A percentile compares a stretch with the other conserved stretches of the same genome.
These are phyloP conservation scores for Rugonectria rugulosa DNA, from an alignment of 2,329 filamentous ascomycete species.

Conservation along the genomic window DNA sequence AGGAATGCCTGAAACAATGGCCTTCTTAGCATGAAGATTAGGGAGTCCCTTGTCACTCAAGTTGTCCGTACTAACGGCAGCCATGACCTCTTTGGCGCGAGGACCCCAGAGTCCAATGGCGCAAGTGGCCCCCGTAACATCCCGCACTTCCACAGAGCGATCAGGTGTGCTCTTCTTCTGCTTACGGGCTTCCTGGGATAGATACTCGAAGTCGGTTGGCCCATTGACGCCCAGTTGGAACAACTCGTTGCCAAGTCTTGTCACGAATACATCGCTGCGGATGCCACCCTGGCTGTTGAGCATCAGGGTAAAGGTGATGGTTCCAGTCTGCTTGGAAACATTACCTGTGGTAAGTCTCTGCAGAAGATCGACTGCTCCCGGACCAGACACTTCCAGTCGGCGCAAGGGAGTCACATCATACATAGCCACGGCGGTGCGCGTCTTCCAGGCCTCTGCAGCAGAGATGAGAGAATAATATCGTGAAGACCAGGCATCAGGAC, in stretches of 20 bases:
- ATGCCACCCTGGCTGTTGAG: constrained; percentile 62
- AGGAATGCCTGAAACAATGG: constrained; percentile 61
- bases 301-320: constrained; percentile 64
- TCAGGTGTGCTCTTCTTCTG: constrained; percentile 52
- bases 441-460: constrained; percentile 70
- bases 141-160: constrained; percentile 59
- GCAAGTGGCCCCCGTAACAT: constrained; percentile 67
- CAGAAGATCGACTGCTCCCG: constrained; percentile 62
- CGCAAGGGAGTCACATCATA: constrained; percentile 69
- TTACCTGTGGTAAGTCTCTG: constrained; percentile 61
- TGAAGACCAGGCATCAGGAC: constrained; percentile 64
- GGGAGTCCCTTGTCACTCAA: constrained; percentile 55
- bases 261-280: constrained; percentile 64
- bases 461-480: constrained; percentile 65
- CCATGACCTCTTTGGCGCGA: constrained; percentile 59
- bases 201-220: constrained; percentile 61
- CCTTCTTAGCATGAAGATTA: constrained; percentile 58
- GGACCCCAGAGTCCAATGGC: constrained; percentile 71
- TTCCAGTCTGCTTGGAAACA: constrained; percentile 54
- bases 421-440: constrained; percentile 66
- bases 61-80: constrained; percentile 53
- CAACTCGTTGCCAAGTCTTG: constrained; percentile 55
- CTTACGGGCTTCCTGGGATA: constrained; percentile 58
- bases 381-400: constrained; percentile 64
- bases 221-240: constrained; percentile 67